Evolutionary conservation across 2,329 filamentous ascomycete species (phyloP), one percentile per base, ranked within the genome.

Genomic region (Aureobasidium musti): DNA sequence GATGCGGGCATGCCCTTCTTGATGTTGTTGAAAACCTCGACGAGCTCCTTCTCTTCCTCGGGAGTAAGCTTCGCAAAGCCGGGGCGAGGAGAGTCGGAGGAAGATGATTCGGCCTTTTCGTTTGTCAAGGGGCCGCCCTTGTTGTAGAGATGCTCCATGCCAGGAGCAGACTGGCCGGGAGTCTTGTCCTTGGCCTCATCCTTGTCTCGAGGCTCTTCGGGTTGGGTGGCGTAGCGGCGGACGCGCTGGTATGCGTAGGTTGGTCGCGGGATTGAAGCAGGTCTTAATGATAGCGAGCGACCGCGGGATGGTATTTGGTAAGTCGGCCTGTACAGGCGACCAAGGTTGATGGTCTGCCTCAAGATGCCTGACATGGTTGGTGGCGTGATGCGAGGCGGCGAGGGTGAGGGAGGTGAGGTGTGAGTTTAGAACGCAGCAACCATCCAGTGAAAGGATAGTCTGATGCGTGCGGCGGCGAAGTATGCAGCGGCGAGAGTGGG

Each of bases 1-100:
- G 82, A 82, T 65, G 83, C 80, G 8, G 89, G 89, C 66, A 91
- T 77, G 60, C 81, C 82, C 68, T 83, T 80, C 70, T 85, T 85
- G 67, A 90, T 77, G 68, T 82, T 81, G 2, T 75, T 73, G 49
- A 91, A 82, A 35, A 87, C 76, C 65, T 83, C 79, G 67, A 87
- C 80, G 56, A 94, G 76, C 56, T 83, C 79, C 73, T 85, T 80
- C 75, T 84, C 78, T 71, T 90, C 86, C 72, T 84, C 80, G 30
- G 81, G 73, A 50, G 78, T 85, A 70, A 89, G 77, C 70, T 81
- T 81, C 64, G 74, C 74, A n/a, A 73, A 74, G 21, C 73, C 73
- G n/a, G 72, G 71, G 19, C 69, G 66, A 23, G n/a, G 17, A 4
- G 61, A 64, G 13, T 54, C 61, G 5, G 61, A 30, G 13, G 45